Conservation (phyloP, 2,329 filamentous ascomycete genomes). For the Botrytis fragariae region DNA sequence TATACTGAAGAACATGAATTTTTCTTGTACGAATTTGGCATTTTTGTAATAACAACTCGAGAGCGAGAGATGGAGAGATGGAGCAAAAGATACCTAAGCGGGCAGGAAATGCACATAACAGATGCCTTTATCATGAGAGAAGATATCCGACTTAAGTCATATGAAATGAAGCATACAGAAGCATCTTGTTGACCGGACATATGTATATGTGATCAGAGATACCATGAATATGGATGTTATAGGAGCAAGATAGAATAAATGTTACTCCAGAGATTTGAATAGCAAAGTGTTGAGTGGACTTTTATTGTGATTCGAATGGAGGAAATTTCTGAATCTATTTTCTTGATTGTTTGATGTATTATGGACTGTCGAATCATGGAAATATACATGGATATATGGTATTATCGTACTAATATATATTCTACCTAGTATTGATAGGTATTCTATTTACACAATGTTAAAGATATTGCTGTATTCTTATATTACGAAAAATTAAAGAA, state of each 20-base stretch:
- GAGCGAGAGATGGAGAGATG: not conserved
- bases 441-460: too few relatives aligned
- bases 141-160: not conserved
- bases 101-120: not conserved
- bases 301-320: not conserved
- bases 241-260: not conserved
- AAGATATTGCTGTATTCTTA: too few relatives aligned
- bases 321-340: not conserved
- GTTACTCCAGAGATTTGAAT: not conserved
- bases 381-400: not conserved
- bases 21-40: not conserved
- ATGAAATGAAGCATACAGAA: not conserved
- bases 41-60: slow-evolving; percentile 14
- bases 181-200: not conserved
- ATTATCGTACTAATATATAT: not conserved
- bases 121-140: not conserved
- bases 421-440: not conserved
- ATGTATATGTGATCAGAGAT: not conserved
- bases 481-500: not conserved
- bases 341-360: not conserved
- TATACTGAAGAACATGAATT: not conserved
- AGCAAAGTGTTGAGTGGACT: not conserved
- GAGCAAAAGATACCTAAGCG: slow-evolving; percentile 3
- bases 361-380: not conserved
- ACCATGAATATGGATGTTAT: not conserved